Percentiles rank a stretch among this genome's conserved stretches.
Conservation (phyloP, 768 basidiomycete genomes). For the Scleroderma citrinum region DNA sequence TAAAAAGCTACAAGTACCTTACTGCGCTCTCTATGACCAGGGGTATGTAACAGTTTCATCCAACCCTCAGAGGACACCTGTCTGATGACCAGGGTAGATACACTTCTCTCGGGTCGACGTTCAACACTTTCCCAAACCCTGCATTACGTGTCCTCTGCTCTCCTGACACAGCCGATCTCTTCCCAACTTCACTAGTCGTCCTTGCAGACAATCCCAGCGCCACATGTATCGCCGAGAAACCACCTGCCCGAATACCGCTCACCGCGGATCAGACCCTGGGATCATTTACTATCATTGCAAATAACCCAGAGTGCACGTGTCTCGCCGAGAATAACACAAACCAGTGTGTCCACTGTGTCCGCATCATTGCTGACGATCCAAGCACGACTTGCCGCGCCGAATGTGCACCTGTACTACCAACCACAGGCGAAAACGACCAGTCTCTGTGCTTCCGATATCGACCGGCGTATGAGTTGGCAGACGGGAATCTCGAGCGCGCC, state of each 20-base stretch:
- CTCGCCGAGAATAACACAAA: conserved; percentile 8
- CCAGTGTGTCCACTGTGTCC: not conserved
- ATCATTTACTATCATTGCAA: conserved; percentile 14
- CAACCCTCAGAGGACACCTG: not conserved
- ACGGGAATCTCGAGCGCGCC: conserved; percentile 68
- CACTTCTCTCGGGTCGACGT: conserved; percentile 93
- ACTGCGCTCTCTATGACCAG: conserved; percentile 85
- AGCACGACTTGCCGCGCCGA: conserved; percentile 15
- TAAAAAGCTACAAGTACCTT: conserved; percentile 66
- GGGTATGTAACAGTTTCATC: conserved; percentile 49
- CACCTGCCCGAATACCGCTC: not conserved
- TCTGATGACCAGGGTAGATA: conserved; percentile 48
- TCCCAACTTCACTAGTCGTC: conserved; percentile 17
- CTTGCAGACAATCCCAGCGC: conserved; percentile 16
- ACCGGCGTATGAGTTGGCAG: conserved; percentile 77
- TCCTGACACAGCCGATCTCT: conserved; percentile 4
- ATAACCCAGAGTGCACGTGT: conserved; percentile 14
- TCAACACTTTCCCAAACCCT: conserved; percentile 92
- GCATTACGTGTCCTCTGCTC: conserved; percentile 44
- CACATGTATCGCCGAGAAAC: conserved; percentile 12
- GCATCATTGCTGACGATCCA: conserved; percentile 18
- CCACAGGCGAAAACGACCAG: not conserved
- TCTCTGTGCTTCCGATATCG: conserved; percentile 39
- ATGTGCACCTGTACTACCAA: not conserved
- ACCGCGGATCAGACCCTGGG: not conserved